Evolutionary conservation across 2,329 filamentous ascomycete species (phyloP).

Genomic region (Leptographium wingfieldii): DNA sequence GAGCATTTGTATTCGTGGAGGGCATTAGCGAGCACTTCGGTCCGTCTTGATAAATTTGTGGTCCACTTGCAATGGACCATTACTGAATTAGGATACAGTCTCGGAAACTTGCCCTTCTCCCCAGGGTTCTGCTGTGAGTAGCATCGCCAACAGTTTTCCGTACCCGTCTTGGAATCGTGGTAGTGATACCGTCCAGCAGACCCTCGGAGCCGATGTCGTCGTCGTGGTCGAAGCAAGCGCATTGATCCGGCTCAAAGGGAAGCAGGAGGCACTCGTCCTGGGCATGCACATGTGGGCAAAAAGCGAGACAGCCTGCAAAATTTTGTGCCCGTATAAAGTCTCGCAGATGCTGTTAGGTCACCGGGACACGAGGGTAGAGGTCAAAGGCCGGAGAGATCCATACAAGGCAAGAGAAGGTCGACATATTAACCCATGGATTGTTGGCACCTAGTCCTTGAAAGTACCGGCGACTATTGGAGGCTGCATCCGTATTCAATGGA

Average conservation of each 20-base stretch:
- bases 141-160: not conserved
- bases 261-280: conserved; percentile 1
- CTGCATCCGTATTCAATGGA: not conserved
- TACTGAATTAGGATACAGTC: not conserved
- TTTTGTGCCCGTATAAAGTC: not conserved
- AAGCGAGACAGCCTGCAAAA: not conserved
- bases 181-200: not conserved
- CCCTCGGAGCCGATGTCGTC: not conserved
- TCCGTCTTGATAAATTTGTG: not conserved
- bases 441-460: not conserved
- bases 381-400: not conserved
- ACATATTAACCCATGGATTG: not conserved
- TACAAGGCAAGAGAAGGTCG: not conserved
- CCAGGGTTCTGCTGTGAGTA: not conserved
- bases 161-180: not conserved
- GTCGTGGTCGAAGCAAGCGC: conserved; percentile 1
- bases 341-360: not conserved
- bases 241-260: conserved; percentile 1
- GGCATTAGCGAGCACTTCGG: not conserved
- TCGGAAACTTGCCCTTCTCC: not conserved
- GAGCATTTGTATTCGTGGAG: not conserved
- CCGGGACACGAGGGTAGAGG: not conserved
- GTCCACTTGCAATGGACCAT: not conserved
- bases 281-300: not conserved
- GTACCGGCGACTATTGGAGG: not conserved